Evolutionary conservation across 352 stramenopile species (phyloP), one percentile per base, ranked within the genome.

Genomic region (Pythium dissotocum): DNA sequence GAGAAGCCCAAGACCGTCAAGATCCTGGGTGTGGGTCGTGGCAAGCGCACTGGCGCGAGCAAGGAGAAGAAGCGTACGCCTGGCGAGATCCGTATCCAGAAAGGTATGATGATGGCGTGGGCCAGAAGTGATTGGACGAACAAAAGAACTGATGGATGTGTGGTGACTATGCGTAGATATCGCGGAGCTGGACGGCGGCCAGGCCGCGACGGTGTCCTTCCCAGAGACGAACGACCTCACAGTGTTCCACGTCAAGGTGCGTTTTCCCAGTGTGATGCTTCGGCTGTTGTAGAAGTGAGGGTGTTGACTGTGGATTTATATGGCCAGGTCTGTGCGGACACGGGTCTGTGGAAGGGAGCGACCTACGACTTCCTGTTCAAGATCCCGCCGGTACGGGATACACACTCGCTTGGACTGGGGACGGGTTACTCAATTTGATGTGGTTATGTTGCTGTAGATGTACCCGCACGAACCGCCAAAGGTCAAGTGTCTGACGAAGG

Each of bases 1-100:
- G 72, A 82, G 33, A 91, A 92, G 69, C 78, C 84, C 63, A 93
- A 93, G 75, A 90, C 79, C 46, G 74, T 86, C 58, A 92, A 91
- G 71, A 96, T 96, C 62, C 67, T 96, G 0, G 88, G 88, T 44
- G 82, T 96, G 6, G 88, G 88, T 13, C 86, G 88, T 16, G 88
- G 88, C 52, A 94, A 93, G 61, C 83, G 87, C 60, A 35, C 54
- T 2, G 83, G 83, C 21, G 72, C 53, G 33, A 88, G 64, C 70
- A 96, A 95, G 70, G 85, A 93, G 65, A 95, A 97, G 82, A 95
- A 98, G 75, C 92, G 96, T 67, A 98, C 92, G 71, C 97, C 97
- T 6, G 97, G 96, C 71, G 97, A 99, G 81, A 99, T 99, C 79
- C 91, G 97, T 55, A 99, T 99, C 76, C 97, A 99, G 79, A 99